phyloP scores from a whole-genome alignment of 352 stramenopile species.

The Elongisporangium anandrum region DNA sequence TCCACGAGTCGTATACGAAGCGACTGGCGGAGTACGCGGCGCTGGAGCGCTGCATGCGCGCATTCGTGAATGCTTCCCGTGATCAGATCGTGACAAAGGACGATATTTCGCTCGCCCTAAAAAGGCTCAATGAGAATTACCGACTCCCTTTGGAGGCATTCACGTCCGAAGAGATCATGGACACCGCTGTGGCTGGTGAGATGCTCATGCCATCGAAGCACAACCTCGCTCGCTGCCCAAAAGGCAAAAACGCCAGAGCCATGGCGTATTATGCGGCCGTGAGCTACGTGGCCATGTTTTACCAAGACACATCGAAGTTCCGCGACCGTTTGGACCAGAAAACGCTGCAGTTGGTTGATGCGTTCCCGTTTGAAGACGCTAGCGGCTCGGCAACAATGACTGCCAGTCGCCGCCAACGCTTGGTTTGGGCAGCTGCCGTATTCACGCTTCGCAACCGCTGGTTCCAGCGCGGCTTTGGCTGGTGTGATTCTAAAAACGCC shows the following conservation, averaged over 20 bases:
- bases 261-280: constrained; percentile 51
- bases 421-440: constrained; percentile 32
- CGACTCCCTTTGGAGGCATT: constrained; percentile 39
- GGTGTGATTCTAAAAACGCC: constrained; percentile 35
- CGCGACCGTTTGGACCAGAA: constrained; percentile 22
- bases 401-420: constrained; percentile 31
- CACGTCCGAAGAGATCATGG: constrained; percentile 30
- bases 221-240: constrained; percentile 27
- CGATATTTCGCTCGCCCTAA: constrained; percentile 33
- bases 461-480: constrained; percentile 42
- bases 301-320: constrained; percentile 39
- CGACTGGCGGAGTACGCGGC: constrained; percentile 38
- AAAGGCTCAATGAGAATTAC: constrained; percentile 13
- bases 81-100: constrained; percentile 49
- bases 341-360: constrained; percentile 20
- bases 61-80: constrained; percentile 17
- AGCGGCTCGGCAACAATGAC: constrained; percentile 22
- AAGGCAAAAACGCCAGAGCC: constrained; percentile 26
- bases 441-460: constrained; percentile 45
- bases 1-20: constrained; percentile 47
- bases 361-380: constrained; percentile 18
- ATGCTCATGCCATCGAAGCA: constrained; percentile 30
- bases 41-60: constrained; percentile 43
- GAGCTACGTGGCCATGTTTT: constrained; percentile 33
- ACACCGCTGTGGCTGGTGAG: constrained; percentile 21